phyloP scores from a whole-genome alignment of 1,284 basidiomycete genomes.

The Ganoderma sinense region DNA sequence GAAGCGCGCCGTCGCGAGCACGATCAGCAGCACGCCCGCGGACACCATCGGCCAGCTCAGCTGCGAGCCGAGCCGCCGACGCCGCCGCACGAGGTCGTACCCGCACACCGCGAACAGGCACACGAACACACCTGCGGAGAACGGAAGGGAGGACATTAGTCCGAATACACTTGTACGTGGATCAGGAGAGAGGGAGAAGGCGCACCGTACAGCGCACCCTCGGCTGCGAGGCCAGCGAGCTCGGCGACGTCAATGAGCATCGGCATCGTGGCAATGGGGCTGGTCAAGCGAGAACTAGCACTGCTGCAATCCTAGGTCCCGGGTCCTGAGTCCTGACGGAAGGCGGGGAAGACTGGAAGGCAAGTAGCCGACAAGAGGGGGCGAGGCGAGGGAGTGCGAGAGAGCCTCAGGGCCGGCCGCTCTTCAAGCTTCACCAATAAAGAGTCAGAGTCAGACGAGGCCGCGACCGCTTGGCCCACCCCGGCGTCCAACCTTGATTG shows the following conservation, averaged over 20 bases:
- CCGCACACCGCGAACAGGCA: slow-evolving; percentile 13
- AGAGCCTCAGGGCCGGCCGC: neutral
- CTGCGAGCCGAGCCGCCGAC: neutral
- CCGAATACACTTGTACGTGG: no score
- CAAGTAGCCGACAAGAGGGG: neutral
- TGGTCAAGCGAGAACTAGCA: neutral
- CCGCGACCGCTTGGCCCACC: no score
- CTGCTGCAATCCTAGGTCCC: neutral
- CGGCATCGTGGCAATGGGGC: slow-evolving; percentile 2
- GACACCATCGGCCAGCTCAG: slow-evolving; percentile 27
- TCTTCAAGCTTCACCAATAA: neutral
- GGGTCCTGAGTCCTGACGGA: no score
- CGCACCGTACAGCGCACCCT: slow-evolving; percentile 28
- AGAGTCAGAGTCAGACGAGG: no score
- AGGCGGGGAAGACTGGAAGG: neutral
- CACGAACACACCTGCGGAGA: slow-evolving; percentile 3
- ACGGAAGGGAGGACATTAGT: neutral
- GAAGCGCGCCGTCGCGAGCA: slow-evolving; percentile 30
- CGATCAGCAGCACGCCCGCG: slow-evolving; percentile 21
- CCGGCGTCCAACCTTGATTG: neutral
- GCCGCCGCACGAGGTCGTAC: slow-evolving; percentile 16
- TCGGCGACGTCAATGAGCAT: slow-evolving; percentile 28
- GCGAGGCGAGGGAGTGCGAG: neutral
- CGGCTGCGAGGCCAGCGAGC: slow-evolving; percentile 22
- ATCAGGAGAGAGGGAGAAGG: neutral